Evolutionary conservation across 2,329 filamentous ascomycete species (phyloP).

Genomic region (Paecilomyces formosus): DNA sequence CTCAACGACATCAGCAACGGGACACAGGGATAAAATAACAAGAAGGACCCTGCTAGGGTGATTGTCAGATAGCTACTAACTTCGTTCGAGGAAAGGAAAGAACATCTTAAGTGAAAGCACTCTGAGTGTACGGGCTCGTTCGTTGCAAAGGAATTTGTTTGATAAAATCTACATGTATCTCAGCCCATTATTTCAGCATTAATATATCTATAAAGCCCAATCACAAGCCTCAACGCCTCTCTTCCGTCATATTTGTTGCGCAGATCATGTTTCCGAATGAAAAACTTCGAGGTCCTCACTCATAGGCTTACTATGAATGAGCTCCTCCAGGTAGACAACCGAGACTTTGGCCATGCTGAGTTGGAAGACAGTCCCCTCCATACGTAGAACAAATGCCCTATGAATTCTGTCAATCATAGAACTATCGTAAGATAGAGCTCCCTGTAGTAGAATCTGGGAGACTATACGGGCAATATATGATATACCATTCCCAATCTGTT

Average conservation of each 20-base stretch:
- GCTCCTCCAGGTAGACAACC: neutral
- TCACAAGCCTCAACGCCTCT: neutral
- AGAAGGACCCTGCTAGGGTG: too few relatives aligned
- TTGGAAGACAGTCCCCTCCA: too few relatives aligned
- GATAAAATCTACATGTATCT: neutral
- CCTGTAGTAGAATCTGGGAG: neutral
- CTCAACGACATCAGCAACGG: too few relatives aligned
- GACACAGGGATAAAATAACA: too few relatives aligned
- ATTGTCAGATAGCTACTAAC: too few relatives aligned
- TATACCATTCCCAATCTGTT: neutral
- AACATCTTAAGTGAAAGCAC: too few relatives aligned
- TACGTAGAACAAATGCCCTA: too few relatives aligned
- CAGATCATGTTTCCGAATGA: neutral
- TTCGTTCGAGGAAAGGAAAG: too few relatives aligned
- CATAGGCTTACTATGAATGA: neutral
- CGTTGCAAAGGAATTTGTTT: too few relatives aligned
- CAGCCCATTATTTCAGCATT: neutral
- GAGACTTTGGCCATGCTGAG: too few relatives aligned
- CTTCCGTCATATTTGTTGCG: neutral
- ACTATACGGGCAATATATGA: neutral
- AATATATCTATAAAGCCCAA: neutral
- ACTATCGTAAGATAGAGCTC: neutral
- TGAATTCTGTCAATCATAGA: too few relatives aligned
- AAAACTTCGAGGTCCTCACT: neutral
- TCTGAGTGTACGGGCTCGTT: too few relatives aligned